Evolutionary conservation across 2,329 filamentous ascomycete species (phyloP), one percentile per base, ranked within the genome.

Genomic region (Delphinella strobiligena): DNA sequence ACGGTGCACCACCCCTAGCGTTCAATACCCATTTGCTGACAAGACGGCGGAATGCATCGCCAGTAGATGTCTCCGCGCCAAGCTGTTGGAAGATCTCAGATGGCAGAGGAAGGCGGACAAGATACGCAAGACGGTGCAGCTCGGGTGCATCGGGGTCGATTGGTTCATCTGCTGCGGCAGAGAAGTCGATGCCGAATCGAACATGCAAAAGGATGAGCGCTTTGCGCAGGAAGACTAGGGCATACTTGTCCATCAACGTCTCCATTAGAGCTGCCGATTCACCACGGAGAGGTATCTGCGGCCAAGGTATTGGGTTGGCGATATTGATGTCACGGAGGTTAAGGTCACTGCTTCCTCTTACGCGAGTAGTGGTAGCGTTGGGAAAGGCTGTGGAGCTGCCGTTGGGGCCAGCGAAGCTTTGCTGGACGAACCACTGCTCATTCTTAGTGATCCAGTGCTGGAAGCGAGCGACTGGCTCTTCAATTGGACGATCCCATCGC

Each of bases 181-280:
- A 66, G 52, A 96, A 88, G 49, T 94, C 84, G 37, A 96, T 77
- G 14, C 89, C 89, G 54, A 84, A 87, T 50, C 85, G 82, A 44
- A 93, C 80, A 56, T 96, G 80, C 47, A 96, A 74, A 29, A 96
- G 74, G 35, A 98, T 74, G 33, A 78, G 72, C 5, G 74, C 72
- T 63, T 98, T 98, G 44, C 91, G 81, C 30, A 98, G 67, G 64
- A 95, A 98, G 0, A 78, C 71, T n/a, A 95, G 69, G 3, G 87
- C 86, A 54, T 96, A 98, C 52, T 81, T 87, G 46, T 79, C 76
- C 17, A 39, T 33, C 19, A 37, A 12, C 7, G 7, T 27, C 22
- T 27, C 22, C 22, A 27, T 27, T 7, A 27, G 7, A 12, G 22
- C 22, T 27, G 22, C 22, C 7, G 22, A 27, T 7, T 27, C 22